phyloP scores from a whole-genome alignment of 108 stramenopile species.

The Skeletonema grethae region DNA sequence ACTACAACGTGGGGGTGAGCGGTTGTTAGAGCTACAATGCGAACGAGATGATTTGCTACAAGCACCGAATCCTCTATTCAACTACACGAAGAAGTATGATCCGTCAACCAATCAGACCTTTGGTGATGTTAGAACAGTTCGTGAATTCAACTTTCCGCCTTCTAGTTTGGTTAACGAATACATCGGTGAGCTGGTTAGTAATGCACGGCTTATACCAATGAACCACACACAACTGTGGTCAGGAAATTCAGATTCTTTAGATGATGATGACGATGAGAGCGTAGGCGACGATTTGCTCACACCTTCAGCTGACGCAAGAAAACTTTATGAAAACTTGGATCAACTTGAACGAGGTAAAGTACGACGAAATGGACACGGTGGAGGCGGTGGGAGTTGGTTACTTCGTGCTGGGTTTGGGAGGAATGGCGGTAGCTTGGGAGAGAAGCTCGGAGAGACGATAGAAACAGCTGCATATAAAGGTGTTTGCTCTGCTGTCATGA shows the following conservation, averaged over 20 bases:
- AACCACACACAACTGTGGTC: slow-evolving; percentile 89
- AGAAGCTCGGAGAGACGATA: slow-evolving; percentile 82
- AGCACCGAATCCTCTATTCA: slow-evolving; percentile 85
- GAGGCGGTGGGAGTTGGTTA: slow-evolving; percentile 86
- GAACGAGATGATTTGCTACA: slow-evolving; percentile 84
- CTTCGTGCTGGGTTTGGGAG: slow-evolving; percentile 71
- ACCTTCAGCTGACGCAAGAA: slow-evolving; percentile 63
- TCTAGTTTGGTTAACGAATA: slow-evolving; percentile 84
- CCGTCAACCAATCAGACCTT: slow-evolving; percentile 39
- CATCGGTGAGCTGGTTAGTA: slow-evolving; percentile 72
- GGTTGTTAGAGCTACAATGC: slow-evolving; percentile 71
- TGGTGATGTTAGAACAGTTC: slow-evolving; percentile 41
- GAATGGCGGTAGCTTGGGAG: slow-evolving; percentile 74
- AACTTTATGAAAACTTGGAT: slow-evolving; percentile 55
- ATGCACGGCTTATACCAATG: slow-evolving; percentile 63
- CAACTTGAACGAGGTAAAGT: slow-evolving; percentile 26
- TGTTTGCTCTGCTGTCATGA: slow-evolving; percentile 75
- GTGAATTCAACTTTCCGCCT: slow-evolving; percentile 82
- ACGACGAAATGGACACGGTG: slow-evolving; percentile 26
- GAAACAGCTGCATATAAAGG: slow-evolving; percentile 87
- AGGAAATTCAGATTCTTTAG: slow-evolving; percentile 47
- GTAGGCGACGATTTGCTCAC: slow-evolving; percentile 67
- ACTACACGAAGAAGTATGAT: slow-evolving; percentile 69
- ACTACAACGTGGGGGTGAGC: slow-evolving; percentile 55
- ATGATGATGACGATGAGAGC: slow-evolving; percentile 68